Percentiles rank a stretch among this genome's conserved stretches.
phyloP scores from a whole-genome alignment of 2,329 filamentous ascomycete species.

The Pseudonectria foliicola region DNA sequence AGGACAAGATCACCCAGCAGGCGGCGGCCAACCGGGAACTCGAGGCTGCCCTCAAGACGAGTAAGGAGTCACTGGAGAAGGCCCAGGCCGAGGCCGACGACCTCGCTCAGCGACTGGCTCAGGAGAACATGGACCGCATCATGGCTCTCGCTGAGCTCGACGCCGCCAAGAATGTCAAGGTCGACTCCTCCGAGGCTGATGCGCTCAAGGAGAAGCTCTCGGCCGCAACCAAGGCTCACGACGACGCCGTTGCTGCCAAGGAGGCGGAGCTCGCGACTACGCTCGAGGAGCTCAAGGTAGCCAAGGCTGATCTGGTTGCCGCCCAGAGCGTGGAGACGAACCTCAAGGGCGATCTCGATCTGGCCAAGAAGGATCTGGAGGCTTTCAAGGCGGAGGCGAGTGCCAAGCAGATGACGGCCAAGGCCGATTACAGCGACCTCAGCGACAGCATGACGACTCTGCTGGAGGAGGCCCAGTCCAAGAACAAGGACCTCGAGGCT shows the following conservation, averaged over 20 bases:
- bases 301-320: constrained; percentile 26
- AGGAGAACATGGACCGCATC: constrained; percentile 54
- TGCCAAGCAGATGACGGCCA: constrained; percentile 46
- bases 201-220: constrained; percentile 44
- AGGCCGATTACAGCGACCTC: constrained; percentile 56
- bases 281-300: constrained; percentile 29
- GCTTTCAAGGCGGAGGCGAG: constrained; percentile 44
- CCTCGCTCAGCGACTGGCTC: constrained; percentile 46
- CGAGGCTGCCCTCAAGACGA: constrained; percentile 28
- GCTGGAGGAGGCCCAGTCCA: constrained; percentile 51
- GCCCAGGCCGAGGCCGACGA: constrained; percentile 41
- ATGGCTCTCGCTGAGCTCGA: constrained; percentile 55
- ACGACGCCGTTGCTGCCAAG: constrained; percentile 32
- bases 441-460: constrained; percentile 55
- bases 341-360: constrained; percentile 36
- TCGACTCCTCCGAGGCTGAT: constrained; percentile 49
- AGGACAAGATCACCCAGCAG: constrained; percentile 31
- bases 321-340: constrained; percentile 27
- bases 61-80: constrained; percentile 38
- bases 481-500: constrained; percentile 44
- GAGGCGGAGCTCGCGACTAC: constrained; percentile 28
- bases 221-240: constrained; percentile 39
- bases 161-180: constrained; percentile 46
- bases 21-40: constrained; percentile 29
- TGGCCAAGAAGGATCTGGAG: constrained; percentile 47